A percentile compares a stretch with the other conserved stretches of the same genome.
These are phyloP conservation scores for Geotrichum citri-aurantii DNA, from an alignment of 1,139 yeast genomes.

Conservation along the genomic window DNA sequence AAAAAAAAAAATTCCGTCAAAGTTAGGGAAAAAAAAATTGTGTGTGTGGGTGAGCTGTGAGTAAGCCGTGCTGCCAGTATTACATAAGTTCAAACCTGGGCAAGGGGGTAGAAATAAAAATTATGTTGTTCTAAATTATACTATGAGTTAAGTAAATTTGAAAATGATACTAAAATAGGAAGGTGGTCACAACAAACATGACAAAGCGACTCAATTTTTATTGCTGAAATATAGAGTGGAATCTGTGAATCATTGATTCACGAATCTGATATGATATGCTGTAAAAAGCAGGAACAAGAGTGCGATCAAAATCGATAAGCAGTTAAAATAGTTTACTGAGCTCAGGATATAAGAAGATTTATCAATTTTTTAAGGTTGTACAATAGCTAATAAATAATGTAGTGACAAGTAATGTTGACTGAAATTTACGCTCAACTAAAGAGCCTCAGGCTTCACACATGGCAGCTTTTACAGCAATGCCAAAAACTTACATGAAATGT, in stretches of 20 bases:
- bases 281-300: neutral
- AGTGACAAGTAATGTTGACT: too few species aligned
- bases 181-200: neutral
- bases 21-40: neutral
- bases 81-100: neutral
- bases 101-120: neutral
- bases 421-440: too few species aligned
- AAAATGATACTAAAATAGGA: neutral
- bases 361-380: too few species aligned
- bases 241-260: neutral
- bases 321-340: too few species aligned
- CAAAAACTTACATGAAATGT: too few species aligned
- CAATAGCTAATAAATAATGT: neutral
- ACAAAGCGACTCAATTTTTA: neutral
- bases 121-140: neutral
- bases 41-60: neutral
- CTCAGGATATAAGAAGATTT: too few species aligned
- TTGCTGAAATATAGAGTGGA: neutral
- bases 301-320: neutral
- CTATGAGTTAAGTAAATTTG: neutral
- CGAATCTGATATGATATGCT: neutral
- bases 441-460: too few species aligned
- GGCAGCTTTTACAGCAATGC: too few species aligned
- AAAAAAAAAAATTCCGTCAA: neutral
- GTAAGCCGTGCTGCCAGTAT: neutral